phyloP scores from a whole-genome alignment of 1,284 basidiomycete species.

The Tilletia indica region DNA sequence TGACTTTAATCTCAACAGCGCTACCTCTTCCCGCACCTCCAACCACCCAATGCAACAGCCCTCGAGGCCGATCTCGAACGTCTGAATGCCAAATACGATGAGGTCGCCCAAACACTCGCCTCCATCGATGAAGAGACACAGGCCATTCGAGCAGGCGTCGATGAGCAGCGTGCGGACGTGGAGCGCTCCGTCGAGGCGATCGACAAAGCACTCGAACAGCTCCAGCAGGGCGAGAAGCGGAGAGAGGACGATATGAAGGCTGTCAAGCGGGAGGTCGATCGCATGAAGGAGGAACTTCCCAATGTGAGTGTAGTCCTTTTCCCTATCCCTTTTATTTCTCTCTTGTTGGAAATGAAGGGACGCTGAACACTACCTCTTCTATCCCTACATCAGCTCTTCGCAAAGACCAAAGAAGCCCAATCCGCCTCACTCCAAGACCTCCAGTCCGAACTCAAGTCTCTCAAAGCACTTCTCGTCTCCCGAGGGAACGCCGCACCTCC shows the following conservation, averaged over 20 bases:
- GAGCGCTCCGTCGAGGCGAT: constrained; percentile 77
- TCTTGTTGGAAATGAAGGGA: background rate
- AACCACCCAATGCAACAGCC: constrained; percentile 80
- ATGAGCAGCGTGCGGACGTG: constrained; percentile 77
- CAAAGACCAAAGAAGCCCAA: constrained; percentile 77
- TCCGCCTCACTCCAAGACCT: constrained; percentile 71
- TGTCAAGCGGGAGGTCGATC: constrained; percentile 61
- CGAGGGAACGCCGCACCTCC: background rate
- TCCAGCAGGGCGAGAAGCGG: constrained; percentile 74
- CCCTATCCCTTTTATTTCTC: background rate
- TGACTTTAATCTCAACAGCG: constrained; percentile 62
- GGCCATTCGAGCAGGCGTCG: constrained; percentile 72
- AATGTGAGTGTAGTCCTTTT: constrained; percentile 63
- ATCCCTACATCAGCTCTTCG: constrained; percentile 71
- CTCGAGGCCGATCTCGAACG: constrained; percentile 85
- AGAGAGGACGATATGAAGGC: constrained; percentile 87
- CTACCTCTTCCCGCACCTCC: constrained; percentile 86
- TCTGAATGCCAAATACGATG: constrained; percentile 87
- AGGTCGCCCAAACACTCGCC: constrained; percentile 68
- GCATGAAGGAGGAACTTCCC: constrained; percentile 83
- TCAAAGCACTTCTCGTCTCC: constrained; percentile 86
- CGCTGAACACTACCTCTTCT: background rate
- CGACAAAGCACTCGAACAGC: constrained; percentile 71
- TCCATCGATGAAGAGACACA: constrained; percentile 77
- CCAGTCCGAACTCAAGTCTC: constrained; percentile 88